Evolutionary conservation across 1,139 yeast species (phyloP).

Genomic region (Protomyces inundatus): DNA sequence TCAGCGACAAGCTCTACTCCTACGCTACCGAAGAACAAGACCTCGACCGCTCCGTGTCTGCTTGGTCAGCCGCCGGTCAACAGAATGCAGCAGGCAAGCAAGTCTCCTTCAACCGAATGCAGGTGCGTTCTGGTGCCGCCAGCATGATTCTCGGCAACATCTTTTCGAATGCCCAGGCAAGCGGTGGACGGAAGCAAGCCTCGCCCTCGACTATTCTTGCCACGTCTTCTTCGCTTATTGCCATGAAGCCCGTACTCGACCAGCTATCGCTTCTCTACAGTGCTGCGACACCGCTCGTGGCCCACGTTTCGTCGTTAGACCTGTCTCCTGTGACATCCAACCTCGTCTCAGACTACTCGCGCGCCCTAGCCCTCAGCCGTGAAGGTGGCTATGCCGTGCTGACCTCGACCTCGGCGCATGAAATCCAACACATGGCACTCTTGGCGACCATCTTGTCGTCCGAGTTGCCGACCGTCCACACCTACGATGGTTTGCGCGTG

Average conservation of each 20-base stretch:
- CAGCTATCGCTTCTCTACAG: slow-evolving; percentile 40
- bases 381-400: slow-evolving; percentile 65
- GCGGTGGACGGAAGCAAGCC: slow-evolving; percentile 33
- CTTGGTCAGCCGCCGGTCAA: slow-evolving; percentile 52
- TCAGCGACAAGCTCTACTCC: slow-evolving; percentile 62
- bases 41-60: slow-evolving; percentile 55
- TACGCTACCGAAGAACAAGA: slow-evolving; percentile 61
- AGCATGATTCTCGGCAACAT: slow-evolving; percentile 71
- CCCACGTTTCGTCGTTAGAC: slow-evolving; percentile 68
- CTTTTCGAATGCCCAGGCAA: slow-evolving; percentile 36
- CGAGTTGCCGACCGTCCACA: slow-evolving; percentile 57
- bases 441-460: slow-evolving; percentile 63
- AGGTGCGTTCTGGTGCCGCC: slow-evolving; percentile 82
- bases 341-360: slow-evolving; percentile 62
- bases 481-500: slow-evolving; percentile 75
- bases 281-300: slow-evolving; percentile 45
- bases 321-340: slow-evolving; percentile 51
- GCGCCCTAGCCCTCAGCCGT: slow-evolving; percentile 60
- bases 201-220: slow-evolving; percentile 49
- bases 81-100: slow-evolving; percentile 52
- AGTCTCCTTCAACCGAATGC: slow-evolving; percentile 58
- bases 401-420: slow-evolving; percentile 58
- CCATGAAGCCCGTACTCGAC: slow-evolving; percentile 55
- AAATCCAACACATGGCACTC: slow-evolving; percentile 63
- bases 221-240: slow-evolving; percentile 62